Evolutionary conservation across 2,329 filamentous ascomycete genomes (phyloP), one percentile per base, ranked within the genome.

Genomic region (Xenoacremonium recifei): DNA sequence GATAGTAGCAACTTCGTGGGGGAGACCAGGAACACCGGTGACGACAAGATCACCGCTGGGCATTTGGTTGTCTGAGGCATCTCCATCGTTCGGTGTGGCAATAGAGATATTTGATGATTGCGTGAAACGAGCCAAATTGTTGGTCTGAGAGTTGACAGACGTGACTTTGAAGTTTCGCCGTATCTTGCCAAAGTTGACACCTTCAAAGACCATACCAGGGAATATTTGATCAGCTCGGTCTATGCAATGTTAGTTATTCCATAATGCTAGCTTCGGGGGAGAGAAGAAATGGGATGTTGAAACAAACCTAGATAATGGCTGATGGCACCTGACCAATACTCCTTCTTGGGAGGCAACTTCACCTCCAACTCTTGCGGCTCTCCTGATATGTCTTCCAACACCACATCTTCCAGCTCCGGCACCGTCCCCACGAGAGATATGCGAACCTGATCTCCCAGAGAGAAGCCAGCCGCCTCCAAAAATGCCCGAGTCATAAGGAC

Each of bases 401-500:
- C 65, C 3, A 92, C 71, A 20, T 73, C 70, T 4, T 76, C 70
- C 5, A 82, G 79, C 17, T 77, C 75, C 1, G 73, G 69, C 10
- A 85, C 64, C 3, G 67, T 53, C 9, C 76, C 72, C 3, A 75
- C 70, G 18, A 91, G 76, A 6, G 75, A 73, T 35, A 95, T 71
- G 23, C 65, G 66, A 23, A 77, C 68, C 37, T 81, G 77, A 36
- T 90, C 86, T 13, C 82, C 82, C 4, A 93, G 71, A 47, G 85
- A 84, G 53, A 95, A 77, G 1, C 80, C 80, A 51, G 86, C 86
- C 6, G 80, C 77, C 25, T 87, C 84, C 48, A 87, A 84, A 40
- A 95, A 80, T 5, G 80, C 73, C 48, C 87, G 84, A 17, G 87
- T 84, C 70, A 88, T 80, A 71, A 91, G 76, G 37, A 87, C 71